phyloP scores from a whole-genome alignment of 129 eudicot genomes.

The Deinandra increscens region DNA sequence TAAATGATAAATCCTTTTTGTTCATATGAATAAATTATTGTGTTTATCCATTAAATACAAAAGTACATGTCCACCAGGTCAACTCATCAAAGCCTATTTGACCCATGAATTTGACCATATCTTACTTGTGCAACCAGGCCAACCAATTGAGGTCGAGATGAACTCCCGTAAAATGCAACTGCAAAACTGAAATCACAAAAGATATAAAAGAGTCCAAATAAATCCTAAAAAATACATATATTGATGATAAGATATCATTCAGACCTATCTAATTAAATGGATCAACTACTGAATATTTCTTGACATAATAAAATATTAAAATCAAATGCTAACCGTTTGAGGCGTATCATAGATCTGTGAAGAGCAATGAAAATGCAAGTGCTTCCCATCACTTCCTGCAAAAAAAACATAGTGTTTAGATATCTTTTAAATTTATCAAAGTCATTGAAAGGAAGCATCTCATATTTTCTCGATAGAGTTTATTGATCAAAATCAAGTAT shows the following conservation, averaged over 20 bases:
- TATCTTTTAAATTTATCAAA: not conserved
- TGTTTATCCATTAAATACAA: not conserved
- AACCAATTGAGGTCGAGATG: constrained; percentile 81
- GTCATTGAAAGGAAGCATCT: not conserved
- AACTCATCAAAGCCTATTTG: not conserved
- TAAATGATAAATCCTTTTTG: not conserved
- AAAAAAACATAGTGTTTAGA: not conserved
- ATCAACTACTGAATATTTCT: constrained; percentile 2
- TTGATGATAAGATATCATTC: not conserved
- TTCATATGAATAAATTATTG: not conserved
- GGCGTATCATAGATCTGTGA: constrained; percentile 84
- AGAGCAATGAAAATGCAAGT: constrained; percentile 83
- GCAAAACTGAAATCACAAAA: constrained; percentile 61
- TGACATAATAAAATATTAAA: not conserved
- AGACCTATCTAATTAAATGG: constrained; percentile 1
- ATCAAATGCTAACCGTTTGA: constrained; percentile 62
- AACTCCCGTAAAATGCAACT: constrained; percentile 85
- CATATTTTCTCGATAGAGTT: not conserved
- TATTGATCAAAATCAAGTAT: not conserved
- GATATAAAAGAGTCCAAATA: not conserved
- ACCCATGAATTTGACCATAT: not conserved
- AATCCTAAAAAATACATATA: constrained; percentile 1
- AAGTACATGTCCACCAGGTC: not conserved
- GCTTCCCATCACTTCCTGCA: constrained; percentile 91
- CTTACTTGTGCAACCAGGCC: constrained; percentile 93